Evolutionary conservation across 371 early-diverging fungal species (phyloP).

Genomic region (Mycotypha africana): DNA sequence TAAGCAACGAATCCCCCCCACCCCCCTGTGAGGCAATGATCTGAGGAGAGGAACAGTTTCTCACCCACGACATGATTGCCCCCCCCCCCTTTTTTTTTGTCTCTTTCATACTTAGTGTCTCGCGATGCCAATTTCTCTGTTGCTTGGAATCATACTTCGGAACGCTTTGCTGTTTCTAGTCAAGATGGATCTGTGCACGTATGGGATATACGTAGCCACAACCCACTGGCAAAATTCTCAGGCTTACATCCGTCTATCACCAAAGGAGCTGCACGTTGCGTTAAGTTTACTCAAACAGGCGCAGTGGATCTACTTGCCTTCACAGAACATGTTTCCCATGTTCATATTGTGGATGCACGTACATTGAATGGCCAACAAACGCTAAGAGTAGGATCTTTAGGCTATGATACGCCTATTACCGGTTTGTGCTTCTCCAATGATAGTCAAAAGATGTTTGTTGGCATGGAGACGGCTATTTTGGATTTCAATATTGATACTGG

Average conservation of each 20-base stretch:
- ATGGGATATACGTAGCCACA: slow-evolving; percentile 49
- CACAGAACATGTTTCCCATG: slow-evolving; percentile 83
- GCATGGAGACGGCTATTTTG: slow-evolving; percentile 57
- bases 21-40: too few relatives aligned
- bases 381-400: slow-evolving; percentile 47
- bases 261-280: slow-evolving; percentile 80
- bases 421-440: slow-evolving; percentile 78
- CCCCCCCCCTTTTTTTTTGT: too few relatives aligned
- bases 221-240: slow-evolving; percentile 38
- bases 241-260: slow-evolving; percentile 52
- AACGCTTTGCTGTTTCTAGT: slow-evolving; percentile 73
- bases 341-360: slow-evolving; percentile 82
- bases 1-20: slow-evolving; percentile 16
- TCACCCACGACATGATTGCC: too few relatives aligned
- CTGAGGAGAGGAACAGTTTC: too few relatives aligned
- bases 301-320: slow-evolving; percentile 78
- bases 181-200: slow-evolving; percentile 85
- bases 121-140: slow-evolving; percentile 31
- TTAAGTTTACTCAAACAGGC: slow-evolving; percentile 78
- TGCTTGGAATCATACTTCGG: slow-evolving; percentile 68
- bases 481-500: slow-evolving; percentile 55
- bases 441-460: slow-evolving; percentile 74
- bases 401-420: slow-evolving; percentile 71
- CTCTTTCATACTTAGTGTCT: too few relatives aligned
- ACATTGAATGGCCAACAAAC: slow-evolving; percentile 72